Percentiles rank a stretch among this genome's conserved stretches.
Evolutionary conservation across 352 stramenopile species (phyloP).

Genomic region (Globisporangium radiosum): DNA sequence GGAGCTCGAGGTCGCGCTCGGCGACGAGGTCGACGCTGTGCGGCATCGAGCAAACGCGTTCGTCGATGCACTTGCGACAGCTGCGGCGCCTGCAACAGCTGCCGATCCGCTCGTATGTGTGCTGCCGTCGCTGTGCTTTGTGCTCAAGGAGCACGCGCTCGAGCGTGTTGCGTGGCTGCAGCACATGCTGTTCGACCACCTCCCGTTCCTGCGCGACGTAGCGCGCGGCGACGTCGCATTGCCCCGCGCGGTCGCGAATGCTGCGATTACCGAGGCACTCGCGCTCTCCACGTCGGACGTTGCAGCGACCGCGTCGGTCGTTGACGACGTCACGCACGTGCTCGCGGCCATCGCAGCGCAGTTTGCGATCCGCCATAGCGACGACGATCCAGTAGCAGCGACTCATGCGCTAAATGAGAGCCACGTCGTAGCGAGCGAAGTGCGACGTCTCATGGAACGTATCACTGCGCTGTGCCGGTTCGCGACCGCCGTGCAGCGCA

Average conservation of each 20-base stretch:
- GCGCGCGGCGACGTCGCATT: conserved; percentile 18
- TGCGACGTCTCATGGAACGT: conserved; percentile 22
- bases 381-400: conserved; percentile 3
- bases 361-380: conserved; percentile 23
- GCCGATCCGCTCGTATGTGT: conserved; percentile 24
- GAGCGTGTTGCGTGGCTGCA: conserved; percentile 29
- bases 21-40: conserved; percentile 25
- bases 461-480: conserved; percentile 30
- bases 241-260: conserved; percentile 11
- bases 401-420: conserved; percentile 10
- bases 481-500: conserved; percentile 22
- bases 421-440: conserved; percentile 18
- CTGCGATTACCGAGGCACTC: conserved; percentile 23
- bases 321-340: conserved; percentile 29
- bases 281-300: conserved; percentile 10
- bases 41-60: conserved; percentile 32
- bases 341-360: conserved; percentile 26
- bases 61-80: conserved; percentile 20
- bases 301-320: conserved; percentile 13
- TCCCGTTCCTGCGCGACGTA: conserved; percentile 35
- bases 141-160: conserved; percentile 32
- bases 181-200: conserved; percentile 20
- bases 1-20: conserved; percentile 33
- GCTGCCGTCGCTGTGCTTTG: conserved; percentile 37
- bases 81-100: conserved; percentile 12